Base-by-base conservation (phyloP, 331 rosid species). In the Malus hybrid region DNA sequence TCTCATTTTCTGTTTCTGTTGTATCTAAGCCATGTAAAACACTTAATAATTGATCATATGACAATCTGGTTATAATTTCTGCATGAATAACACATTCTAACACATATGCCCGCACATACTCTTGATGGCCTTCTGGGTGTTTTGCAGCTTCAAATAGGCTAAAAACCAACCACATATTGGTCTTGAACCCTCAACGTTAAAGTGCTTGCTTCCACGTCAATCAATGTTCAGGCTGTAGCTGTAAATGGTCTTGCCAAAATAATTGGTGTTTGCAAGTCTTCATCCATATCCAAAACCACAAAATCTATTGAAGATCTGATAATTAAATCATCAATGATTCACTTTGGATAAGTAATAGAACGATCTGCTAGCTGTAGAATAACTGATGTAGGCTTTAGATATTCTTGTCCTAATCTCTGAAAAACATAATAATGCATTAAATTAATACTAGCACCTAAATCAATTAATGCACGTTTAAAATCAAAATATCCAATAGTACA, bases 1-100 rank as follows among this genome's bases (percentile, higher is more conserved):
- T 0, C 9, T 0, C 39, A 34, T 34, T 0, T 34, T 34, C 0
- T 34, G 9, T 34, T 7, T 7, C 2, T 34, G 39, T 0, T 34
- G 2, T 7, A 34, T 34, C 2, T 34, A 7, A 7, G 2, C 39
- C 9, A 33, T 33, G 36, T 33, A 33, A 33, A 33, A 33, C 36
- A 34, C 39, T 34, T 2, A 34, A 34, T 34, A 34, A 34, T 6
- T 9, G 9, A 34, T 34, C 39, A 6, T 0, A 34, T 34, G 9
- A 0, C 39, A 34, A 34, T 34, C 39, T 34, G 2, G 39, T 34
- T 0, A 34, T 34, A 34, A 34, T 34, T 34, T 34, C 39, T 34
- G 39, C 39, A 34, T 7, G 39, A 34, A 34, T 34, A 34, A 34
- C 39, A 34, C 9, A 1, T 7, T 34, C 2, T 34, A 34, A 34